phyloP scores from a whole-genome alignment of 2,329 filamentous ascomycete genomes.

The Colletotrichum paranaense region DNA sequence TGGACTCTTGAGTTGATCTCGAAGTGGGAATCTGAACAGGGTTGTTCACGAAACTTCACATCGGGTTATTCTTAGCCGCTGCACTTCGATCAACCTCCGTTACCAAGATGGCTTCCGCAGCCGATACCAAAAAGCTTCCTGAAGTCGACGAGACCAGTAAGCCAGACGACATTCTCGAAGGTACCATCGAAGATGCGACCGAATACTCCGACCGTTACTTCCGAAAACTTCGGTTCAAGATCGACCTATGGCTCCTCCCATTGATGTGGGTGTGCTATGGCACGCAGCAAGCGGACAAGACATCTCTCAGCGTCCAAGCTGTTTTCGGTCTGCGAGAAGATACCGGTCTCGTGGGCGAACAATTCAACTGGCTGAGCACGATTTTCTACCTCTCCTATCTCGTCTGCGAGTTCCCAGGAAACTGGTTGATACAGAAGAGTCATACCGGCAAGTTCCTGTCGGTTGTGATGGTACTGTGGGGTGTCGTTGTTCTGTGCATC shows the following conservation, averaged over 20 bases:
- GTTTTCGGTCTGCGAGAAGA: conserved; percentile 45
- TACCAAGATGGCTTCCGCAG: background rate
- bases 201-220: conserved; percentile 41
- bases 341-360: conserved; percentile 42
- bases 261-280: conserved; percentile 45
- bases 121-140: background rate
- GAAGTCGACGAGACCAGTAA: background rate
- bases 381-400: conserved; percentile 45
- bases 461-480: conserved; percentile 47
- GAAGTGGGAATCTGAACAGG: background rate
- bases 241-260: conserved; percentile 44
- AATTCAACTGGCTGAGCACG: conserved; percentile 46
- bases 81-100: background rate
- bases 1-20: background rate
- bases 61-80: background rate
- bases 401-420: conserved; percentile 42
- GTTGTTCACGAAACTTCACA: background rate
- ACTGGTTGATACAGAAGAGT: conserved; percentile 36
- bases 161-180: conserved; percentile 15
- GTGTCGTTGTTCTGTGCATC: conserved; percentile 44
- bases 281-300: conserved; percentile 45
- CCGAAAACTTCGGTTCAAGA: conserved; percentile 43
- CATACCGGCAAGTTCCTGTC: conserved; percentile 48
- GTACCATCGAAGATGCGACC: conserved; percentile 22
- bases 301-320: conserved; percentile 43